Conservation (phyloP, 306 rosid species). For the Gillenia trifoliata region DNA sequence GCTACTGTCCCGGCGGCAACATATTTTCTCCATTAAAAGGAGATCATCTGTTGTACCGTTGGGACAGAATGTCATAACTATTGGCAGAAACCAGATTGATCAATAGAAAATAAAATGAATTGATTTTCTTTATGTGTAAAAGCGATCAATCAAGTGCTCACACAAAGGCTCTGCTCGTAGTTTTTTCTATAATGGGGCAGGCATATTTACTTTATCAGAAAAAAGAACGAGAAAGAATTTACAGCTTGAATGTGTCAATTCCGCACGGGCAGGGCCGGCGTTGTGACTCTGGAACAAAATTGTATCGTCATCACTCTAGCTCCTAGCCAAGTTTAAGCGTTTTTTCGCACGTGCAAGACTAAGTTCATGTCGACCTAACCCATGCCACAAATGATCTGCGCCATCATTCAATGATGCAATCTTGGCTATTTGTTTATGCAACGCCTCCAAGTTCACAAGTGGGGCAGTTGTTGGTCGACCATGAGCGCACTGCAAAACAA, state of each 20-base stretch:
- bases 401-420: conserved; percentile 31
- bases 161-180: background rate
- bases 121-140: background rate
- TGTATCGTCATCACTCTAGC: conserved; percentile 17
- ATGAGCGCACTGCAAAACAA: conserved; percentile 74
- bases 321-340: conserved; percentile 40
- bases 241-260: background rate
- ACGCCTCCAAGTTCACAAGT: conserved; percentile 74
- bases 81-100: background rate
- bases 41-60: background rate
- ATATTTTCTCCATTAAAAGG: too few species aligned
- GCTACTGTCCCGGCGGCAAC: background rate
- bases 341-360: conserved; percentile 47
- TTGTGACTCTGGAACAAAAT: background rate
- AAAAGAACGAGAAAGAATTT: conserved; percentile 2
- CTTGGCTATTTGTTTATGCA: conserved; percentile 72
- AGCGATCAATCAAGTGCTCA: background rate
- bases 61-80: background rate
- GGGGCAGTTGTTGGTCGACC: conserved; percentile 92
- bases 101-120: background rate
- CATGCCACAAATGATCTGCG: conserved; percentile 50
- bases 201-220: background rate
- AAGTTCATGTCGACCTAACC: conserved; percentile 48
- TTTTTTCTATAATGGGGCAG: background rate
- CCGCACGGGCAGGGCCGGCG: background rate